Percentiles rank a stretch among this genome's conserved stretches.
These are phyloP conservation scores for Aspergillus versicolor DNA, from an alignment of 2,329 filamentous ascomycete species.

Conservation along the genomic window DNA sequence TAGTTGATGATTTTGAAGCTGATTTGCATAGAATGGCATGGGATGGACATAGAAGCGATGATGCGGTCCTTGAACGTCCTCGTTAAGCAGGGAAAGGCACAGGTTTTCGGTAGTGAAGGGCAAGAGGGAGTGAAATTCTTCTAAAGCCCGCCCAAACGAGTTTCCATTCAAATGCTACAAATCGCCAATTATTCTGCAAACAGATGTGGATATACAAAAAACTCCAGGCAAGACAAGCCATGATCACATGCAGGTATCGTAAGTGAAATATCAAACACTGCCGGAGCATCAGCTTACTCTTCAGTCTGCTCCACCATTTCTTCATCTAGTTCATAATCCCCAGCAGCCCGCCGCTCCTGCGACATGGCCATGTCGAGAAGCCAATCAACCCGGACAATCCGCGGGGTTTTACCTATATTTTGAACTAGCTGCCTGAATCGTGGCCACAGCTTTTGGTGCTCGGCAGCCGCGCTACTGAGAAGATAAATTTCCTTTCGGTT, in stretches of 20 bases:
- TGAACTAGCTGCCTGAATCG: slow-evolving; percentile 77
- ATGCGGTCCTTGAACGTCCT: slow-evolving; percentile 75
- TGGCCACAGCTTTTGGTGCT: slow-evolving; percentile 74
- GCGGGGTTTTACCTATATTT: slow-evolving; percentile 74
- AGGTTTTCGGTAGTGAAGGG: slow-evolving; percentile 88
- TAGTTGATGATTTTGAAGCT: background rate
- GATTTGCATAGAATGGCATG: slow-evolving; percentile 68
- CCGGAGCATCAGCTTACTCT: slow-evolving; percentile 8
- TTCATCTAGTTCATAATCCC: slow-evolving; percentile 55
- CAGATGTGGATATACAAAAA: slow-evolving; percentile 13
- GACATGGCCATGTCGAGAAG: slow-evolving; percentile 84
- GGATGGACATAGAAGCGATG: slow-evolving; percentile 81
- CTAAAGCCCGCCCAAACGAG: slow-evolving; percentile 45
- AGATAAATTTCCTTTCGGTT: slow-evolving; percentile 76
- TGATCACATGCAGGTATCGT: slow-evolving; percentile 5
- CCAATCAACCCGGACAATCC: slow-evolving; percentile 86
- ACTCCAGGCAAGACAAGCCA: slow-evolving; percentile 9
- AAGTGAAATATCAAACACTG: slow-evolving; percentile 9
- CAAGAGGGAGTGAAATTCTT: slow-evolving; percentile 96
- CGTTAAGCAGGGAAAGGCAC: slow-evolving; percentile 86
- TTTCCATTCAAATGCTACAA: background rate
- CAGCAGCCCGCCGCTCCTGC: slow-evolving; percentile 71
- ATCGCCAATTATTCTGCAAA: slow-evolving; percentile 10
- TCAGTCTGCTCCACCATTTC: slow-evolving; percentile 27
- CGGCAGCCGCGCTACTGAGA: slow-evolving; percentile 65